Percentiles rank a stretch among this genome's conserved stretches.
These are phyloP conservation scores for Aspergillus jensenii DNA, from an alignment of 2,329 filamentous ascomycete species.

Conservation along the genomic window DNA sequence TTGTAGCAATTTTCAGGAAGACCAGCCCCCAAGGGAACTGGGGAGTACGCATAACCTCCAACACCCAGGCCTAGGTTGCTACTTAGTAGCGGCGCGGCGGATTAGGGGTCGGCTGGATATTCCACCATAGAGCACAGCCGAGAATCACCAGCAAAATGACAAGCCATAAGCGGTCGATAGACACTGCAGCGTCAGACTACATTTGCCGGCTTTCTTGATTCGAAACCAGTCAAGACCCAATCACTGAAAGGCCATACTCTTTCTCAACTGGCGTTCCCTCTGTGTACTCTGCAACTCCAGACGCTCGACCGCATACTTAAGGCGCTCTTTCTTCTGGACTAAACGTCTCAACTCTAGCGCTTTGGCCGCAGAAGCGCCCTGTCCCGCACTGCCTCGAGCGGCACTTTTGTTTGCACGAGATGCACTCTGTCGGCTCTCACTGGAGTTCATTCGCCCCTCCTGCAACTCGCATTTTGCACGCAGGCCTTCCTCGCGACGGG, in stretches of 20 bases:
- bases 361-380: constrained; percentile 37
- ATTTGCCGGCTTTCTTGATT: neutral
- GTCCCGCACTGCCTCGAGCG: constrained; percentile 21
- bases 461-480: constrained; percentile 82
- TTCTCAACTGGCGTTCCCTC: constrained; percentile 67
- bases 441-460: constrained; percentile 64
- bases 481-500: constrained; percentile 77
- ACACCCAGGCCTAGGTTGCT: no score
- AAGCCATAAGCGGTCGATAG: neutral
- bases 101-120: no score
- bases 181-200: neutral
- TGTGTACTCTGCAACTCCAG: constrained; percentile 84
- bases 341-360: constrained; percentile 66
- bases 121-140: neutral
- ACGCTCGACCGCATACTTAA: constrained; percentile 83
- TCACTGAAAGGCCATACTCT: constrained; percentile 64
- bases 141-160: neutral
- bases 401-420: constrained; percentile 19
- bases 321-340: constrained; percentile 76
- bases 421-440: constrained; percentile 32
- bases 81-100: no score
- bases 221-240: neutral
- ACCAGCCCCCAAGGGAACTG: no score
- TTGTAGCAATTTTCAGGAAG: no score
- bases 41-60: no score